Base-by-base conservation (phyloP, 495 filamentous ascomycete genomes). In the Neurospora sp. region DNA sequence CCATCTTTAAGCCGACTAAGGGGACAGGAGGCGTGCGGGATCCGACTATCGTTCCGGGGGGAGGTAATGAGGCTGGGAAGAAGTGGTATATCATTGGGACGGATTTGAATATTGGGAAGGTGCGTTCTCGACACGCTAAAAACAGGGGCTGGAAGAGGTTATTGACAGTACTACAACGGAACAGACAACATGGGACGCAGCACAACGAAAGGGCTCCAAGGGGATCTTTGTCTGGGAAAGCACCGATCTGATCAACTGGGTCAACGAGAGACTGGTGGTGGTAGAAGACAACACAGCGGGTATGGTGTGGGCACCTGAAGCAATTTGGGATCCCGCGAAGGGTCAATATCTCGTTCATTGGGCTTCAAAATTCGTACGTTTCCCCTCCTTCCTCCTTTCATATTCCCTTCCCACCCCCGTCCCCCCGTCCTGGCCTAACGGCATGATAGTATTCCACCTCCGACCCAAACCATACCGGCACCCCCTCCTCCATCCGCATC, bases 71-170 rank as follows among this genome's bases (percentile, higher is more conserved):
- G 45, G 84, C 81, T 0, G 85, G 81, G 1, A 81, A 79, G 78
- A 88, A 87, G 76, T 87, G 85, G 85, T 87, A 86, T 68, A 87
- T 87, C 45, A 80, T 88, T 27, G 85, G 85, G 18, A 88, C 85
- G 3, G 85, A 87, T 72, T 75, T 87, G 7, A 73, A 88, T 69
- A 88, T 88, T 71, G 85, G 78, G 10, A 86, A 83, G 74, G 83
- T 85, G 40, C 71, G 76, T 70, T 35, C 31, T 35, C 0, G 31
- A 35, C 31, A 4, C 4, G 31, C 31, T 35, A 35, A 35, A 5
- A 4, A 35, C 31, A 5, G 31, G 31, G 31, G 31, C 31, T 35
- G 31, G 31, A 35, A 16, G 14, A n/a, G 4, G 22, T 35, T 20
- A 37, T 38, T 40, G 41, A 53, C n/a, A n/a, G n/a, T n/a, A n/a